phyloP scores from a whole-genome alignment of 1,284 basidiomycete genomes.

The Ustilago hordei region DNA sequence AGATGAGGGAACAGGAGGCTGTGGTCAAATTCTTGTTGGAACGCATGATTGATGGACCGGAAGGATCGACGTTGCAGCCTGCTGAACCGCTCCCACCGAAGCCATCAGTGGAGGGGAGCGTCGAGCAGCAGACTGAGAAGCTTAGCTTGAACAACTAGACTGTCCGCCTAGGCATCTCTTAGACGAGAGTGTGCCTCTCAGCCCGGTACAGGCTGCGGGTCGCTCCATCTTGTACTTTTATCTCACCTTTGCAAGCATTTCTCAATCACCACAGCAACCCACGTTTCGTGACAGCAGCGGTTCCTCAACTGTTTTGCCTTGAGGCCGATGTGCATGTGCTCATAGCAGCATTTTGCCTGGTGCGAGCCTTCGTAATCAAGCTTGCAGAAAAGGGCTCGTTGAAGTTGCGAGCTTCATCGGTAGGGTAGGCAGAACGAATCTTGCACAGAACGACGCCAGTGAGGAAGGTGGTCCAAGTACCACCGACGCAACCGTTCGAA shows the following conservation, averaged over 20 bases:
- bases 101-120: conserved; percentile 6
- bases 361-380: too few relatives aligned
- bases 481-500: too few relatives aligned
- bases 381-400: too few relatives aligned
- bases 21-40: conserved; percentile 65
- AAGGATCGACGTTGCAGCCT: conserved; percentile 24
- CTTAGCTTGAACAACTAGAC: conserved; percentile 27
- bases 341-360: too few relatives aligned
- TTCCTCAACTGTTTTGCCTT: neutral
- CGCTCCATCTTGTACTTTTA: conserved; percentile 16
- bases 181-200: neutral
- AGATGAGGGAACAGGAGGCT: conserved; percentile 64
- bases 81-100: conserved; percentile 33
- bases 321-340: too few relatives aligned
- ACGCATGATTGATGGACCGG: conserved; percentile 51
- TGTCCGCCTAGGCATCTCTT: neutral
- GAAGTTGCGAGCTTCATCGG: too few relatives aligned
- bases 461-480: too few relatives aligned
- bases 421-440: too few relatives aligned
- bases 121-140: conserved; percentile 27
- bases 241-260: neutral
- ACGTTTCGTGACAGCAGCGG: neutral
- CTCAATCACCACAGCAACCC: neutral
- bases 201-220: neutral
- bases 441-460: too few relatives aligned